Base-by-base conservation (phyloP, 176 grass and related monocot genomes). In the Phragmites australis region DNA sequence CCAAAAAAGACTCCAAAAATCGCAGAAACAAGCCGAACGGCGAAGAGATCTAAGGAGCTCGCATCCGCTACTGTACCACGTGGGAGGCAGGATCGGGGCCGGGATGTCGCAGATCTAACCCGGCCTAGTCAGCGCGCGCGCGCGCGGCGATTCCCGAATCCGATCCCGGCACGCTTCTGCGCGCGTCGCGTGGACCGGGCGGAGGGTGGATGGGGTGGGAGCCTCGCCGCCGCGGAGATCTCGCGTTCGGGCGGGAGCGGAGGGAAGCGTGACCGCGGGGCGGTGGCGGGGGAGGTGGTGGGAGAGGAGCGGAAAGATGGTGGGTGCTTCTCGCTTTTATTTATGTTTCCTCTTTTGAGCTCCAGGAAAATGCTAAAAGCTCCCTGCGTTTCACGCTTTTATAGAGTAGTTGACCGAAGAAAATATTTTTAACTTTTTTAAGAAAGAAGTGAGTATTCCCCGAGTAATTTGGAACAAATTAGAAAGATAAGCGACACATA, bases 101-200 rank as follows among this genome's bases (percentile, higher is more conserved):
- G 73, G 47, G 82, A 81, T 84, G 44, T 76, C 61, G 8, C 40
- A 49, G 86, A 83, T 88, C 86, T 83, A 73, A 66, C 40, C 37
- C 15, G 13, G 65, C 29, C 74, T 18, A 67, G 76, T 10, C 66
- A 41, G 74, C 67, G 86, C 51, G 52, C 67, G 30, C 13, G 48
- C 47, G n/a, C n/a, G n/a, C n/a, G n/a, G n/a, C n/a, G n/a, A n/a
- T n/a, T n/a, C n/a, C n/a, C n/a, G n/a, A n/a, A 45, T 26, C 50
- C n/a, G 37, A 58, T 32, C 40, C 40, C 43, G 55, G 54, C 82
- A 45, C 21, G 10, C 77, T 65, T 55, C 41, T 37, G 59, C 31
- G 15, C 15, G 63, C 15, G 53, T 43, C n/a, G 70, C 55, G 26
- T 59, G 56, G 41, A 18, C 10, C 8, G 22, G 69, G 9, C 16